Percentiles rank a stretch among this genome's conserved stretches.
These are phyloP conservation scores for Hypoxylon sp. DNA, from an alignment of 2,329 filamentous ascomycete genomes.

Conservation along the genomic window DNA sequence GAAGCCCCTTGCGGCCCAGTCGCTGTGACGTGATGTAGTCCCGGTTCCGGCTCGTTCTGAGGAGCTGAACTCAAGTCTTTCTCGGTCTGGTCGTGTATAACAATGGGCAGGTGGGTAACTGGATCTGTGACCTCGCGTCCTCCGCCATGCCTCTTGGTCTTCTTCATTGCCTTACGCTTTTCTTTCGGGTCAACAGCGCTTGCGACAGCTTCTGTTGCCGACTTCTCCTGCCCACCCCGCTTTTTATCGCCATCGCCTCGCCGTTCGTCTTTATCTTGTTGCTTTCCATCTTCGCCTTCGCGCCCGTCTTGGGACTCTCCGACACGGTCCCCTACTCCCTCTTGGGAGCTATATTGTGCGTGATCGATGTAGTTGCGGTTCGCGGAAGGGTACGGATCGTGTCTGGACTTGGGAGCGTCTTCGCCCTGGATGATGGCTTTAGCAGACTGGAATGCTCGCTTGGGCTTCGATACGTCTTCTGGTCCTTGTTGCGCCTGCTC, in stretches of 20 bases:
- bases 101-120: constrained; percentile 78
- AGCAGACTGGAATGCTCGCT: constrained; percentile 55
- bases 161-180: constrained; percentile 66
- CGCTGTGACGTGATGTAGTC: constrained; percentile 56
- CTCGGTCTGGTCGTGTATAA: constrained; percentile 77
- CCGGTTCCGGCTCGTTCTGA: constrained; percentile 56
- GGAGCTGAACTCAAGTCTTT: constrained; percentile 67
- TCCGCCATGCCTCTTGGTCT: constrained; percentile 60
- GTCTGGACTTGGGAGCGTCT: constrained; percentile 49
- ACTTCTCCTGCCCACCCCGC: constrained; percentile 45
- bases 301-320: constrained; percentile 39
- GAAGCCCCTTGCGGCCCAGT: constrained; percentile 58
- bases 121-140: constrained; percentile 79
- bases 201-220: constrained; percentile 57
- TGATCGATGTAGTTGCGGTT: constrained; percentile 54
- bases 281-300: constrained; percentile 32
- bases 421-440: constrained; percentile 57
- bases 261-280: constrained; percentile 10
- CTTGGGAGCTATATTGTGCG: constrained; percentile 38
- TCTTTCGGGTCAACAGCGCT: constrained; percentile 61
- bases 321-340: constrained; percentile 30
- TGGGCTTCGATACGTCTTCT: constrained; percentile 56
- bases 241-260: constrained; percentile 26
- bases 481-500: constrained; percentile 55
- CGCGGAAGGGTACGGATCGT: constrained; percentile 57